Evolutionary conservation across 768 basidiomycete species (phyloP), one percentile per base, ranked within the genome.

Genomic region (Rhodotorula taiwanensis): DNA sequence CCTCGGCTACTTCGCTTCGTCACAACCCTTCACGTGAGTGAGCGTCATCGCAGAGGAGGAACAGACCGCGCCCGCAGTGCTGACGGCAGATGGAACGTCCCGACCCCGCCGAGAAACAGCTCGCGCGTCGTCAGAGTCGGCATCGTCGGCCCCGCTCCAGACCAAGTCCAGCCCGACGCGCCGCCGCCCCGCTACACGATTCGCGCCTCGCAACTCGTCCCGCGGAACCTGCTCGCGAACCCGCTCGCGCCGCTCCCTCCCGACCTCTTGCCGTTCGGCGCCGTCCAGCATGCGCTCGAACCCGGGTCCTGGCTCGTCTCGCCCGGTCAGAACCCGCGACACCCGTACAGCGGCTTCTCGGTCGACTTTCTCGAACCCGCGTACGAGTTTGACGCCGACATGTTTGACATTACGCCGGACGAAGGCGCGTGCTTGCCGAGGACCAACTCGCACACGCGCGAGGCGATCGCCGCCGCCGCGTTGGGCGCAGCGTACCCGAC

Each of bases 261-360:
- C 18, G 5, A n/a, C 18, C 1, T 36, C 34, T 43, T 60, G 1
- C 59, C 64, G 2, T 48, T 50, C 59, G 59, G 60, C 28, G 55
- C 59, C 18, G 13, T 16, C 3, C 31, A 13, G 33, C 33, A 52
- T 23, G 15, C 49, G 1, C 23, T 55, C 34, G 33, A 39, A 18
- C 34, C 36, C 41, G 45, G 51, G 9, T 33, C 58, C 5, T 52
- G 48, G 43, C 16, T 27, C 33, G 31, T 65, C 50, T 60, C 58
- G 21, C 41, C 49, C 18, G 16, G 34, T 18, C 20, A 31, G 33
- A 60, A 65, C 39, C 58, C 53, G 0, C 2, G 15, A 1, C 64
- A 65, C 52, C 63, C 63, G 3, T 64, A 69, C 41, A 47, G 59
- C n/a, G 63, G 63, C 10, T 23, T 65, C 30, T 44, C 41, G 20